phyloP scores from a whole-genome alignment of 495 filamentous ascomycete species.

The Pyrenopolyporus hunteri region DNA sequence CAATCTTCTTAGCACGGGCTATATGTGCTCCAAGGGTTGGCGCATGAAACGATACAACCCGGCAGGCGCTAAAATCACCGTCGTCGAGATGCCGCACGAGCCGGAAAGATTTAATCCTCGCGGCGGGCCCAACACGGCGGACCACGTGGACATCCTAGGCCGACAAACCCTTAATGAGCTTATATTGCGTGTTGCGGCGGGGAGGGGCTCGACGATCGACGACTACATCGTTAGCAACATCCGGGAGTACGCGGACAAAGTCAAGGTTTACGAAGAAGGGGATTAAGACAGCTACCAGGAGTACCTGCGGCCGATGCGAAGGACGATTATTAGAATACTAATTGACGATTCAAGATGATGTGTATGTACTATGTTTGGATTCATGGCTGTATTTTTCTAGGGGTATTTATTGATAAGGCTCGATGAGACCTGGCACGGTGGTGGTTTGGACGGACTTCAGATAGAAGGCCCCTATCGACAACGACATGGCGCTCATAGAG shows the following conservation, averaged over 20 bases:
- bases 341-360: conserved; percentile 1
- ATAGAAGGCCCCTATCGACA: conserved; percentile 8
- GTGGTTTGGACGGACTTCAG: conserved; percentile 10
- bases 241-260: conserved; percentile 75
- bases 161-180: conserved; percentile 88
- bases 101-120: conserved; percentile 89
- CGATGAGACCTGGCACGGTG: background rate
- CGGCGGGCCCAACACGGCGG: conserved; percentile 93
- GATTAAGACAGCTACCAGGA: conserved; percentile 3
- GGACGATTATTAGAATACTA: background rate
- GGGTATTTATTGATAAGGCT: background rate
- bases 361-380: conserved; percentile 1
- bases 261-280: conserved; percentile 66
- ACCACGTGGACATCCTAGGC: conserved; percentile 96
- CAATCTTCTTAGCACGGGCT: conserved; percentile 82
- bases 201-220: conserved; percentile 78
- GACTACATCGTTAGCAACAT: conserved; percentile 83
- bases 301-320: too few species aligned
- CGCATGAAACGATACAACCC: conserved; percentile 93
- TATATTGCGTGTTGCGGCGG: conserved; percentile 86
- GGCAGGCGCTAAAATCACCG: conserved; percentile 76
- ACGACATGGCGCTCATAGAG: background rate
- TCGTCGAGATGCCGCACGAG: conserved; percentile 95
- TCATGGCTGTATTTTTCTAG: conserved; percentile 6
- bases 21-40: conserved; percentile 98